phyloP scores from a whole-genome alignment of 2,329 filamentous ascomycete species.

The Ilyonectria destructans region DNA sequence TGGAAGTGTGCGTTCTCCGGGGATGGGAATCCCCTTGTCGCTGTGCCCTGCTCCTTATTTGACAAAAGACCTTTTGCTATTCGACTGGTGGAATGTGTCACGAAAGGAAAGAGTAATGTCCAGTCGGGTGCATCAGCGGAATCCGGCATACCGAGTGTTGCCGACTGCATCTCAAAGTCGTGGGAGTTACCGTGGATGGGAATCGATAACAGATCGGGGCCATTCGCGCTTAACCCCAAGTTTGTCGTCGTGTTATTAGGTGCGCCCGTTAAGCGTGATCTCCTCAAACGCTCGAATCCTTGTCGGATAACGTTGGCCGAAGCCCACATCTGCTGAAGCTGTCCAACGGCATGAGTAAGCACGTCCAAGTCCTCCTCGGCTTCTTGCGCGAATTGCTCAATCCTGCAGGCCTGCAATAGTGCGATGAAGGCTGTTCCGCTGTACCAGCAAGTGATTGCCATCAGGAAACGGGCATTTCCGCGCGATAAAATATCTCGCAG shows the following conservation, averaged over 20 bases:
- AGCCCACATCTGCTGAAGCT: constrained; percentile 45
- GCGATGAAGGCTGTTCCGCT: constrained; percentile 60
- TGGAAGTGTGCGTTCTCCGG: constrained; percentile 41
- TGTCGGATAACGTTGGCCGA: constrained; percentile 42
- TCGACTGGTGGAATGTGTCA: constrained; percentile 35
- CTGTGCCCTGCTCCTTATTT: constrained; percentile 39
- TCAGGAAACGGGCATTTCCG: constrained; percentile 58
- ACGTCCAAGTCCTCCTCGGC: constrained; percentile 41
- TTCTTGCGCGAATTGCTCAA: constrained; percentile 39
- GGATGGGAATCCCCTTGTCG: constrained; percentile 28
- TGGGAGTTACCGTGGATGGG: not conserved
- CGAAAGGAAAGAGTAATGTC: constrained; percentile 40
- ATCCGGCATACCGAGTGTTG: not conserved
- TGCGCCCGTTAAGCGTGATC: constrained; percentile 6
- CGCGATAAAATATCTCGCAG: constrained; percentile 57
- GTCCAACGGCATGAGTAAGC: constrained; percentile 37
- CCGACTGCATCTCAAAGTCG: constrained; percentile 21
- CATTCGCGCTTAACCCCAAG: not conserved
- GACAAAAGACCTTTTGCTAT: constrained; percentile 40
- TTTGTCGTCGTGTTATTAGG: not conserved
- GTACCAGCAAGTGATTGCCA: constrained; percentile 63
- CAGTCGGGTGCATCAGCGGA: constrained; percentile 34
- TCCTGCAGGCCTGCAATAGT: constrained; percentile 55
- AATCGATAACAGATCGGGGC: not conserved
- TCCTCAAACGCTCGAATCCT: constrained; percentile 41